Conservation (phyloP, 495 filamentous ascomycete genomes). For the Neurospora tetraspora region DNA sequence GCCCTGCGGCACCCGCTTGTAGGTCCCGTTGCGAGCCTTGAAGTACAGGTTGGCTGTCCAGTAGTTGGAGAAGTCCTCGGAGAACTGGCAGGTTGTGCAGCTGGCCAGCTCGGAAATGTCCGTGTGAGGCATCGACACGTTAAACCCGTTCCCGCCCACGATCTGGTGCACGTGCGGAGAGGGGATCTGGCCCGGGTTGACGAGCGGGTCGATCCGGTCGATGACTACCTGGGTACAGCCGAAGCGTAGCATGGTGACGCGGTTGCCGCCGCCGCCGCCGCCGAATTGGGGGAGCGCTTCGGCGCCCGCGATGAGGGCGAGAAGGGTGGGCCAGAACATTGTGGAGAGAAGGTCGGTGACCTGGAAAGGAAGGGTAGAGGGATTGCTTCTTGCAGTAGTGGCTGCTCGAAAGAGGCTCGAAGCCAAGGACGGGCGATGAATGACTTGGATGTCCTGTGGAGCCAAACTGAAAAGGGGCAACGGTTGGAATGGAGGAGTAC, state of each 20-base stretch:
- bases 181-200: constrained; percentile 30
- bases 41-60: constrained; percentile 42
- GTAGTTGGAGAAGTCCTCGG: constrained; percentile 39
- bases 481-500: neutral
- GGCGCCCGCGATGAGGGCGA: constrained; percentile 26
- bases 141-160: constrained; percentile 34
- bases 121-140: constrained; percentile 32
- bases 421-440: neutral
- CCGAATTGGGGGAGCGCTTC: constrained; percentile 30
- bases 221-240: constrained; percentile 35
- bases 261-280: constrained; percentile 14
- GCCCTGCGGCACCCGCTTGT: constrained; percentile 39
- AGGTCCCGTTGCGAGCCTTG: constrained; percentile 37
- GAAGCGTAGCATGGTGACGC: constrained; percentile 37
- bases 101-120: constrained; percentile 26
- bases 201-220: constrained; percentile 34
- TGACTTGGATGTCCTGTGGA: neutral
- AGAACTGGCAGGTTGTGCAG: constrained; percentile 33
- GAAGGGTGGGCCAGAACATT: constrained; percentile 30
- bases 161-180: constrained; percentile 36
- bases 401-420: neutral
- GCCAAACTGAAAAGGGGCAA: neutral
- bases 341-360: neutral
- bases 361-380: neutral
- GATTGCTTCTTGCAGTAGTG: neutral